A percentile compares a stretch with the other conserved stretches of the same genome.
These are phyloP conservation scores for Rhizomucor miehei DNA, from an alignment of 371 early-diverging fungal genomes.

Conservation along the genomic window DNA sequence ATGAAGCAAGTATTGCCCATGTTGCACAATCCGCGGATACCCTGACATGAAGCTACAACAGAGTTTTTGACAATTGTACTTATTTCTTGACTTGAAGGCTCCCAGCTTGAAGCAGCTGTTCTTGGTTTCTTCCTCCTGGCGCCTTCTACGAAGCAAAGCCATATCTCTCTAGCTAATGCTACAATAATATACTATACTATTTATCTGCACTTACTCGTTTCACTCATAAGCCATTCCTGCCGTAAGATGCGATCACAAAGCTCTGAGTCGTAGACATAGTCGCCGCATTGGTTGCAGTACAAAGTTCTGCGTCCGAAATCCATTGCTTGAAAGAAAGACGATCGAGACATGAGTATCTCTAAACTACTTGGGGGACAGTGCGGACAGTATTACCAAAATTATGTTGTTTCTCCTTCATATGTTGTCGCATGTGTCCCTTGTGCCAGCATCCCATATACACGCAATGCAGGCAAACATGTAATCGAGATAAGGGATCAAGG, in stretches of 20 bases:
- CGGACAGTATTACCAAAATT: slow-evolving; percentile 51
- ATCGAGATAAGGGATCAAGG: slow-evolving; percentile 57
- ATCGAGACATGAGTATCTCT: background rate
- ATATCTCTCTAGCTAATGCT: background rate
- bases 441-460: slow-evolving; percentile 65
- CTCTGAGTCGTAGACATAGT: slow-evolving; percentile 84
- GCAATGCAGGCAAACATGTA: slow-evolving; percentile 84
- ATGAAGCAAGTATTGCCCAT: slow-evolving; percentile 96
- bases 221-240: slow-evolving; percentile 46
- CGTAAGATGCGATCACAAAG: slow-evolving; percentile 58
- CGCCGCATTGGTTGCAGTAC: slow-evolving; percentile 79
- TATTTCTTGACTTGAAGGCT: slow-evolving; percentile 50
- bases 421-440: slow-evolving; percentile 62
- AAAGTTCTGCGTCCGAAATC: slow-evolving; percentile 57
- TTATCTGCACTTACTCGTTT: slow-evolving; percentile 3
- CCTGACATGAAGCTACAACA: slow-evolving; percentile 53
- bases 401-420: slow-evolving; percentile 58
- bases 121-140: slow-evolving; percentile 26
- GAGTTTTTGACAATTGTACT: slow-evolving; percentile 46
- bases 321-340: slow-evolving; percentile 19
- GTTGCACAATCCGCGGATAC: slow-evolving; percentile 88
- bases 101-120: slow-evolving; percentile 25
- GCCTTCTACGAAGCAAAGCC: slow-evolving; percentile 16
- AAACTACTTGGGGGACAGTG: background rate
- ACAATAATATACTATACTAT: background rate